Evolutionary conservation across 192 early-diverging fungal genomes (phyloP).

Genomic region (Linnemannia schmuckeri): DNA sequence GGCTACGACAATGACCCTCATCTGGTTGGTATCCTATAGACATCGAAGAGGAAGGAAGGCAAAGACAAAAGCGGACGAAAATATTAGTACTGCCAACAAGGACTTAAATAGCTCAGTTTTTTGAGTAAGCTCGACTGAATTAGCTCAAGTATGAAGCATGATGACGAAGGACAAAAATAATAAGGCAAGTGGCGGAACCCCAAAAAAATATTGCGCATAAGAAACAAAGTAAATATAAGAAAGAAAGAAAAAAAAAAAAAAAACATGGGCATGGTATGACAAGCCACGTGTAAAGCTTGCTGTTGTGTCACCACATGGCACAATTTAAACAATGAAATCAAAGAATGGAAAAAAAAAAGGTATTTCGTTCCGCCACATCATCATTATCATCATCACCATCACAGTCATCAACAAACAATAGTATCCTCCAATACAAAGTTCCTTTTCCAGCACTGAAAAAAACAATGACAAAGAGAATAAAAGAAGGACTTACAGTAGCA

Average conservation of each 20-base stretch:
- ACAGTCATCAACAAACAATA: no score
- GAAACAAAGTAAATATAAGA: not conserved
- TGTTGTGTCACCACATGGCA: constrained; percentile 48
- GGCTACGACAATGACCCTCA: constrained; percentile 62
- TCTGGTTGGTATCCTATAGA: constrained; percentile 63
- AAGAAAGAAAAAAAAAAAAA: not conserved
- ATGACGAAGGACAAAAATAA: not conserved
- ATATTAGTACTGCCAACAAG: not conserved
- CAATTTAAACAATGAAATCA: not conserved
- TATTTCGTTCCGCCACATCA: not conserved
- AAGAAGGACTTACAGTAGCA: constrained; percentile 59
- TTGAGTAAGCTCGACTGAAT: not conserved
- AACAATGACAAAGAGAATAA: not conserved
- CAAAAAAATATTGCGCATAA: constrained; percentile 9
- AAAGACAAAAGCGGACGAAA: constrained; percentile 16
- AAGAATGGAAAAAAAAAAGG: constrained; percentile 5
- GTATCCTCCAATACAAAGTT: not conserved
- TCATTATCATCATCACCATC: not conserved
- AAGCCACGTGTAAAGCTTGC: constrained; percentile 36
- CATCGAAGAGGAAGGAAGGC: not conserved
- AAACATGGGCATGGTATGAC: constrained; percentile 33
- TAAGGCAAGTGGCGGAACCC: not conserved
- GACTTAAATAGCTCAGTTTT: not conserved
- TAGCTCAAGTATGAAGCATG: not conserved
- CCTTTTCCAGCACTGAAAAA: not conserved